These are phyloP conservation scores for Biscogniauxia mediterranea DNA, from an alignment of 2,329 filamentous ascomycete genomes.

Conservation along the genomic window DNA sequence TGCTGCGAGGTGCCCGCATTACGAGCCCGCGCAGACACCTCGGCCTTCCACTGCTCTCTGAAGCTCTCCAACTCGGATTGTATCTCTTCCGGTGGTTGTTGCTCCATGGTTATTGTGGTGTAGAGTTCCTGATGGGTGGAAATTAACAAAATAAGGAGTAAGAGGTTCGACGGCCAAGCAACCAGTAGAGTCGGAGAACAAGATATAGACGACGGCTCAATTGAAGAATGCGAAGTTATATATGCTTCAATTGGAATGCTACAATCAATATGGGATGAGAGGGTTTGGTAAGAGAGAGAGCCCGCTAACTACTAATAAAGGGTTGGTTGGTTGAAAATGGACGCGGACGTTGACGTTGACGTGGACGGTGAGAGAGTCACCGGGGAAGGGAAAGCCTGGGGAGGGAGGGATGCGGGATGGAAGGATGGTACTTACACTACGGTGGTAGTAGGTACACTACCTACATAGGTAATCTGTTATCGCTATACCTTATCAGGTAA, in stretches of 20 bases:
- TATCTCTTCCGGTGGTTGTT: constrained; percentile 33
- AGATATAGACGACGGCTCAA: not conserved
- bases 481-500: no score
- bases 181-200: no score
- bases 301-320: not conserved
- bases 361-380: not conserved
- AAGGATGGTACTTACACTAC: no score
- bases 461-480: no score
- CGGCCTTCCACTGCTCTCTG: constrained; percentile 80
- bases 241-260: no score
- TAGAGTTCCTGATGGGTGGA: not conserved
- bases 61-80: constrained; percentile 81
- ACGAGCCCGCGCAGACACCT: constrained; percentile 55
- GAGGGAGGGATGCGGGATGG: not conserved
- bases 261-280: no score
- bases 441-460: no score
- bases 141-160: no score
- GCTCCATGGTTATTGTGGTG: constrained; percentile 18
- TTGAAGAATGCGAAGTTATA: not conserved
- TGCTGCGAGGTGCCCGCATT: constrained; percentile 23
- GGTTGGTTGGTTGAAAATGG: not conserved
- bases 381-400: no score
- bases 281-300: not conserved
- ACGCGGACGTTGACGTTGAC: no score
- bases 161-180: no score